These are phyloP conservation scores for Cairneyella variabilis DNA, from an alignment of 495 filamentous ascomycete genomes.

Conservation along the genomic window DNA sequence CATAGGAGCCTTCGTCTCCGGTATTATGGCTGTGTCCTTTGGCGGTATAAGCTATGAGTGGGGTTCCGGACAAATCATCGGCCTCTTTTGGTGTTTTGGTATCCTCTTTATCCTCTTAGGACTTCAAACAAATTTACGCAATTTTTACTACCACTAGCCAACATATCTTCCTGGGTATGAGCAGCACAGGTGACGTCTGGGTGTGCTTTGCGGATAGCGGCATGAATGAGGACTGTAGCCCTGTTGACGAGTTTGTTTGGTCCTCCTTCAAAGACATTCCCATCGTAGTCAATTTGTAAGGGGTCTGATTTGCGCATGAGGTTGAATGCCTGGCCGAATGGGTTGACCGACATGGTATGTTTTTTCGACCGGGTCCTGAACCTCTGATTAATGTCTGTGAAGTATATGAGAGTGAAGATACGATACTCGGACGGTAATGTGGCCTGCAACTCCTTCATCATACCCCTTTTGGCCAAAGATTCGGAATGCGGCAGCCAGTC, in stretches of 20 bases:
- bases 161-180: too few relatives aligned
- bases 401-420: constrained; percentile 32
- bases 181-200: too few relatives aligned
- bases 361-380: neutral
- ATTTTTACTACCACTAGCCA: too few relatives aligned
- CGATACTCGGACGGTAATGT: constrained; percentile 58
- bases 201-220: too few relatives aligned
- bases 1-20: too few relatives aligned
- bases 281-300: constrained; percentile 46
- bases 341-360: neutral
- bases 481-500: constrained; percentile 46
- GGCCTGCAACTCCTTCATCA: constrained; percentile 57
- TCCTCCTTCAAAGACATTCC: constrained; percentile 44
- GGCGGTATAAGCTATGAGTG: too few relatives aligned
- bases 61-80: too few relatives aligned
- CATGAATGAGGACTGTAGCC: neutral
- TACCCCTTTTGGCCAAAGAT: constrained; percentile 44
- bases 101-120: too few relatives aligned
- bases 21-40: too few relatives aligned
- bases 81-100: too few relatives aligned
- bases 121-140: too few relatives aligned
- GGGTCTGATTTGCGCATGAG: constrained; percentile 39
- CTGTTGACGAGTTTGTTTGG: neutral
- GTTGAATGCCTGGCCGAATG: neutral
- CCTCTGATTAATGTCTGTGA: neutral